Base-by-base conservation (phyloP, 2,329 filamentous ascomycete genomes). In the Aspergillus pseudoglaucus region DNA sequence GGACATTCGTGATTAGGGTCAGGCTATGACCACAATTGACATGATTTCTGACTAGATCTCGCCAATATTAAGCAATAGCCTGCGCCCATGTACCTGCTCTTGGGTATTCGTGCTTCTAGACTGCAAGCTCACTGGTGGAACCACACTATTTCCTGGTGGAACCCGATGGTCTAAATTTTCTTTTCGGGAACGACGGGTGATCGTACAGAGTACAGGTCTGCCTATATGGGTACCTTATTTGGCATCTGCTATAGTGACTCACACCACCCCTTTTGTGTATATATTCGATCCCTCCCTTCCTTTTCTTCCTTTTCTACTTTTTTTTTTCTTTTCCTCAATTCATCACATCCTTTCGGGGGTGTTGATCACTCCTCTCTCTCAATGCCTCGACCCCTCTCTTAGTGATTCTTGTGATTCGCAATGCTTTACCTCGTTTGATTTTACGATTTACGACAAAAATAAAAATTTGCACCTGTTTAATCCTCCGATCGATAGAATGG, bases 331-430 rank as follows among this genome's bases (percentile, higher is more conserved):
- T 47, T 52, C 54, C 46, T 46, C 54, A 60, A 59, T 58, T 61
- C 60, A 66, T 67, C 64, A 66, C 64, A 56, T 66, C 64, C 63
- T 61, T 56, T 45, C 55, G 55, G 61, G 59, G 64, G 56, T 67
- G 64, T 66, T 63, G 64, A 63, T 67, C 64, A 58, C 59, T 66
- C 63, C 62, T 49, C 57, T 64, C 62, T 49, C 58, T 48, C 52
- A 53, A 41, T 30, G 25, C 25, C 10, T 30, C 9, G 2, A 12
- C 25, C 12, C 10, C 42, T 35, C 48, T 47, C 27, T 25, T 37
- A 22, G 25, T 49, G 46, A 9, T 25, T 18, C 15, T 15, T 18
- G 17, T 22, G 37, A 39, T 39, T 39, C 25, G 10, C 25, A 30
- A 30, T 30, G 33, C n/a, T 37, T 37, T n/a, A 15, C 15, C 6